A percentile compares a stretch with the other conserved stretches of the same genome.
Evolutionary conservation across 805 yeast species (phyloP).

Genomic region (Saccharomycodes ludwigii): DNA sequence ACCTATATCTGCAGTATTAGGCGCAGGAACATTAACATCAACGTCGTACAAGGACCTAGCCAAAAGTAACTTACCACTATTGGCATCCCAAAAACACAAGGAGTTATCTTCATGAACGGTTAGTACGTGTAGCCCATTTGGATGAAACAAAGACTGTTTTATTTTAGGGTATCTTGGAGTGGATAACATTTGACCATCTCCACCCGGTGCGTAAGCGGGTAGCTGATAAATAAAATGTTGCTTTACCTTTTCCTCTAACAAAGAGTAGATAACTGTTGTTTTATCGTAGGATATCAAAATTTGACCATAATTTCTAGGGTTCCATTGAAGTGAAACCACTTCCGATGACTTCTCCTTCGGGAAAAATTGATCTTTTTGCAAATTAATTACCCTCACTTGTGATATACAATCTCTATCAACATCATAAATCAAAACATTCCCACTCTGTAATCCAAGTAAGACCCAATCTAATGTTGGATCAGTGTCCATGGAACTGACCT

Average conservation of each 20-base stretch:
- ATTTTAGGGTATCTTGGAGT: conserved; percentile 29
- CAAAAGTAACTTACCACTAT: conserved; percentile 57
- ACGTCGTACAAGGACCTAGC: conserved; percentile 64
- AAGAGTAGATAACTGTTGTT: conserved; percentile 55
- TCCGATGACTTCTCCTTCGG: conserved; percentile 50
- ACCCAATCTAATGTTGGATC: conserved; percentile 90
- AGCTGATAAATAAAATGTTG: conserved; percentile 47
- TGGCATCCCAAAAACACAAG: conserved; percentile 86
- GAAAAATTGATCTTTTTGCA: conserved; percentile 46
- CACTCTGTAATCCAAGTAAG: conserved; percentile 67
- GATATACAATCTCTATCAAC: conserved; percentile 66
- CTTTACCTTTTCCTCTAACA: conserved; percentile 48
- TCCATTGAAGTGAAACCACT: conserved; percentile 59
- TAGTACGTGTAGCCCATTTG: conserved; percentile 77
- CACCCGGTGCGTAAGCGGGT: conserved; percentile 63
- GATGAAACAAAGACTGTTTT: conserved; percentile 66
- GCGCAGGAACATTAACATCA: conserved; percentile 42
- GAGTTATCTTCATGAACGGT: conserved; percentile 77
- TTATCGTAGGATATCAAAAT: conserved; percentile 62
- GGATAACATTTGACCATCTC: conserved; percentile 28
- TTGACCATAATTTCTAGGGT: conserved; percentile 81
- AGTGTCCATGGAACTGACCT: conserved; percentile 53
- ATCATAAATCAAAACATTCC: conserved; percentile 60
- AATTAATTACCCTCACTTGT: conserved; percentile 52
- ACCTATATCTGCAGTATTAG: conserved; percentile 9